These are phyloP conservation scores for Vigna unguiculata DNA, from an alignment of 306 rosid genomes.

Conservation along the genomic window DNA sequence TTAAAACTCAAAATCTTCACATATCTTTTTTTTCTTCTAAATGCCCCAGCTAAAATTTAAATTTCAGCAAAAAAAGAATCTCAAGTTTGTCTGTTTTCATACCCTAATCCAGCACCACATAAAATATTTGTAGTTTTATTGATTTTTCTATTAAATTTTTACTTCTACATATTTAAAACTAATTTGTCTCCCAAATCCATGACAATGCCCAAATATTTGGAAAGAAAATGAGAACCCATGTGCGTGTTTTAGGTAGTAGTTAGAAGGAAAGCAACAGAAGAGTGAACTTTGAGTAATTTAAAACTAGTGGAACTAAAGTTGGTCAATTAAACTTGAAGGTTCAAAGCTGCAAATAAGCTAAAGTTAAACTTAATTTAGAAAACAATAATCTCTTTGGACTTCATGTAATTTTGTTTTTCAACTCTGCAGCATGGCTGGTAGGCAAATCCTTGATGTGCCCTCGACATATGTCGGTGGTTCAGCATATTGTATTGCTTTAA, in stretches of 20 bases:
- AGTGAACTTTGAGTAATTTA: neutral
- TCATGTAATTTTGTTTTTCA: conserved; percentile 36
- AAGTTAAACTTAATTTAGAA: neutral
- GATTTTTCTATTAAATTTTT: neutral
- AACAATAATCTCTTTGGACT: neutral
- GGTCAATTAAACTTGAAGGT: neutral
- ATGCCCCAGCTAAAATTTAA: neutral
- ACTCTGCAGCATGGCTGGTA: conserved; percentile 85
- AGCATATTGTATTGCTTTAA: conserved; percentile 72
- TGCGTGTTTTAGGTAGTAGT: neutral
- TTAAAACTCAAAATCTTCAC: neutral
- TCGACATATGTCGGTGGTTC: conserved; percentile 76
- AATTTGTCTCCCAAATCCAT: neutral
- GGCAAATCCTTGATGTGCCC: conserved; percentile 86
- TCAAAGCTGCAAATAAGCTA: neutral
- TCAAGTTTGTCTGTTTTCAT: neutral
- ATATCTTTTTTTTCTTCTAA: neutral
- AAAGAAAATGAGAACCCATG: neutral
- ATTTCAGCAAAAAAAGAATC: neutral
- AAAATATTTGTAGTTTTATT: neutral
- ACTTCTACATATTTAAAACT: neutral
- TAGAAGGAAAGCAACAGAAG: neutral
- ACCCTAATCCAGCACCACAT: neutral
- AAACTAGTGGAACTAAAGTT: neutral
- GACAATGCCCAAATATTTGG: neutral